These are phyloP conservation scores for Entrophospora sp. DNA, from an alignment of 192 early-diverging fungal genomes.

Conservation along the genomic window DNA sequence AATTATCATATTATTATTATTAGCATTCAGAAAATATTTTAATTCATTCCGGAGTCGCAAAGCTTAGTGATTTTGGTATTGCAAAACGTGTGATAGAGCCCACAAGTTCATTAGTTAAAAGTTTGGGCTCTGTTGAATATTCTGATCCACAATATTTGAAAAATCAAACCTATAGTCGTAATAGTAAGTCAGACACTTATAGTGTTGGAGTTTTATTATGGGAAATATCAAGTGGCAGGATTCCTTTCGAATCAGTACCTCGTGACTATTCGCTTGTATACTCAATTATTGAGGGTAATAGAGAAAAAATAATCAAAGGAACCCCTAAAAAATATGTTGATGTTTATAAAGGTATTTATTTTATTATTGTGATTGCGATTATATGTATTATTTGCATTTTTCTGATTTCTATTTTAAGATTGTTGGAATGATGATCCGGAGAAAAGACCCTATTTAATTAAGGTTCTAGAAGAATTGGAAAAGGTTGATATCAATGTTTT, in stretches of 20 bases:
- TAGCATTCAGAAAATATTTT: not conserved
- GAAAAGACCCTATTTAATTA: slow-evolving; percentile 6
- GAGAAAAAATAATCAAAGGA: not conserved
- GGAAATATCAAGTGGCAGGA: not conserved
- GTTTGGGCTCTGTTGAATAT: not conserved
- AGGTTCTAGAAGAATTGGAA: not conserved
- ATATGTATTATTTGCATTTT: too few relatives aligned
- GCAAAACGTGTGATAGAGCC: not conserved
- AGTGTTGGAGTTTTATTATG: slow-evolving; percentile 2
- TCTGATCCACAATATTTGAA: not conserved
- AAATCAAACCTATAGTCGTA: not conserved
- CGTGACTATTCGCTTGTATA: not conserved
- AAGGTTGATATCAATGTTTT: not conserved
- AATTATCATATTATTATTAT: not conserved
- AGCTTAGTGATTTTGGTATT: not conserved
- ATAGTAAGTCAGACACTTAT: not conserved
- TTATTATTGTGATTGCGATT: not conserved
- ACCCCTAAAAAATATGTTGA: slow-evolving; percentile 10
- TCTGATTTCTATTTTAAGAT: not conserved
- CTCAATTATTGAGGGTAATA: not conserved
- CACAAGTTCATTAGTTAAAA: not conserved
- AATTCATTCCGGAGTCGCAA: not conserved
- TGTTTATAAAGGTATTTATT: not conserved
- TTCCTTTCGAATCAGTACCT: not conserved
- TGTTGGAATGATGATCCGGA: slow-evolving; percentile 11